Evolutionary conservation across 495 filamentous ascomycete species (phyloP).

Genomic region (Staphylotrichum tortipilum): DNA sequence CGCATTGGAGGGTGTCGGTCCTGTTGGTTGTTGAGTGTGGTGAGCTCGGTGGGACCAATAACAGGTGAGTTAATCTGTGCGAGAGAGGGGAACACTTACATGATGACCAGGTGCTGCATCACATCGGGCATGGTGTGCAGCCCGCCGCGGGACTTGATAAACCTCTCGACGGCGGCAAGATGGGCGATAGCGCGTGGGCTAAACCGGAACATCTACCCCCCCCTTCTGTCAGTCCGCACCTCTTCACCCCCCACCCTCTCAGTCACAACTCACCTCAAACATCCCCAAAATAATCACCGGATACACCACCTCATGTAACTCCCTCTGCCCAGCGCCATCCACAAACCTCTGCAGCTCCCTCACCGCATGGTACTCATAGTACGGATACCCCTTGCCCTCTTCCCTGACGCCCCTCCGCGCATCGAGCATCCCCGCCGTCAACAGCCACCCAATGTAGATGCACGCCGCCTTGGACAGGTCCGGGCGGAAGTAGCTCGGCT

Average conservation of each 20-base stretch:
- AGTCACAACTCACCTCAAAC: not conserved
- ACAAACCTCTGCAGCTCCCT: not conserved
- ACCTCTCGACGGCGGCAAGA: not conserved
- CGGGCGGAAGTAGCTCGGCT: not conserved
- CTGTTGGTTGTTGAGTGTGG: no score
- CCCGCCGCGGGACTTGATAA: not conserved
- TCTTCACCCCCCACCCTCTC: not conserved
- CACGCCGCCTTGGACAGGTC: constrained; percentile 1
- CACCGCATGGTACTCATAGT: not conserved
- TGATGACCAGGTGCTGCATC: not conserved
- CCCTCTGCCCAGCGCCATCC: not conserved
- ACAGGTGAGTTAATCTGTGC: no score
- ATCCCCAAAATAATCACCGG: not conserved
- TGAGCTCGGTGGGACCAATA: no score
- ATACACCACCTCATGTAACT: not conserved
- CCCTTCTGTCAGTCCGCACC: not conserved
- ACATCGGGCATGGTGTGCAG: not conserved
- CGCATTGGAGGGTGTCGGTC: not conserved
- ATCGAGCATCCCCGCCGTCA: not conserved
- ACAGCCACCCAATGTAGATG: constrained; percentile 1
- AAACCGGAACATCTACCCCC: not conserved
- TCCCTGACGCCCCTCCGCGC: not conserved
- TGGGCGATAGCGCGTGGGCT: not conserved
- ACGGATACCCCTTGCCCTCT: not conserved
- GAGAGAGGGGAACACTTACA: not conserved